These are phyloP conservation scores for Leccinum solheimii DNA, from an alignment of 1,284 basidiomycete genomes.

Conservation along the genomic window DNA sequence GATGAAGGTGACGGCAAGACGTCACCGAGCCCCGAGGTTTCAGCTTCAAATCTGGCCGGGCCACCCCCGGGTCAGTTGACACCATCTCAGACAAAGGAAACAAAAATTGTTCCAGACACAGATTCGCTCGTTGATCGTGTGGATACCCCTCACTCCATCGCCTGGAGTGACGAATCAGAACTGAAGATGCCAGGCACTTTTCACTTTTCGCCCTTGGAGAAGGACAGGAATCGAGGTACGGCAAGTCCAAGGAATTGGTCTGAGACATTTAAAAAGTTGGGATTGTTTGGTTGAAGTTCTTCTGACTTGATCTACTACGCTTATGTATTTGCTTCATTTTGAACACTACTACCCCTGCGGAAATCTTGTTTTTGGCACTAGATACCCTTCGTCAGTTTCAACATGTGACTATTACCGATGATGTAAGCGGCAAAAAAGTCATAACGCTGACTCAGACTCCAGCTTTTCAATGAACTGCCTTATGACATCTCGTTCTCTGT, in stretches of 20 bases:
- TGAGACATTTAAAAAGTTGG: conserved; percentile 24
- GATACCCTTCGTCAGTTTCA: too few relatives aligned
- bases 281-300: conserved; percentile 21
- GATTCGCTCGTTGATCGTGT: background rate
- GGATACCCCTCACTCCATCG: conserved; percentile 16
- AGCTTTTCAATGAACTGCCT: too few relatives aligned
- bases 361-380: too few relatives aligned
- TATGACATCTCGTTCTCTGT: too few relatives aligned
- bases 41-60: background rate
- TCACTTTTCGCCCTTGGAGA: conserved; percentile 28
- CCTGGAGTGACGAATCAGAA: conserved; percentile 37
- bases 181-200: conserved; percentile 53
- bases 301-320: conserved; percentile 7
- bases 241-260: conserved; percentile 21
- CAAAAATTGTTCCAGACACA: background rate
- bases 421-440: too few relatives aligned
- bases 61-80: background rate
- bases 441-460: too few relatives aligned
- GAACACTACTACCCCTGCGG: too few relatives aligned
- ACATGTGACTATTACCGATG: too few relatives aligned
- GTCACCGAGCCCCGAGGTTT: conserved; percentile 1
- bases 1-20: conserved; percentile 1
- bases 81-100: conserved; percentile 3
- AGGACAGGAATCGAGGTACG: background rate
- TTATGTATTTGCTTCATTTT: background rate